These are phyloP conservation scores for Lachancea quebecensis DNA, from an alignment of 805 yeast species.

Conservation along the genomic window DNA sequence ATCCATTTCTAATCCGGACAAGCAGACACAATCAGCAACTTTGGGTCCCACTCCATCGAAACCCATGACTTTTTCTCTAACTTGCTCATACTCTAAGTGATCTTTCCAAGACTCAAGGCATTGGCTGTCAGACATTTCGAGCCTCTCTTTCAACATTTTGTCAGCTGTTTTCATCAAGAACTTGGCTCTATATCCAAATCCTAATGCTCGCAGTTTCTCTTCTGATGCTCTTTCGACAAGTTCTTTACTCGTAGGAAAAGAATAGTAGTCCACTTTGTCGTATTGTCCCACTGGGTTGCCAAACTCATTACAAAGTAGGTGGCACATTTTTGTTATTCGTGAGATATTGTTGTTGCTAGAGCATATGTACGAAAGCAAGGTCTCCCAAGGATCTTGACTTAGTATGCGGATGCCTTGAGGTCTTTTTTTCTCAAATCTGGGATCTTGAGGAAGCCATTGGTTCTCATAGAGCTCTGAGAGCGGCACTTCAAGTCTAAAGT, in stretches of 20 bases:
- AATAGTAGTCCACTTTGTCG: conserved; percentile 51
- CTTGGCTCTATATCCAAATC: conserved; percentile 89
- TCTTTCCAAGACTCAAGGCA: conserved; percentile 33
- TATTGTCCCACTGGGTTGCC: conserved; percentile 53
- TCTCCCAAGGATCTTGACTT: conserved; percentile 97
- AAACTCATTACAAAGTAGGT: conserved; percentile 59
- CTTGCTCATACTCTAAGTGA: conserved; percentile 36
- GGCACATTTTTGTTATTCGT: conserved; percentile 89
- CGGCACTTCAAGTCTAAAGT: conserved; percentile 60
- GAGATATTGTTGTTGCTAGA: conserved; percentile 94
- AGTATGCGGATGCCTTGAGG: conserved; percentile 71
- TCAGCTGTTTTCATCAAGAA: conserved; percentile 74
- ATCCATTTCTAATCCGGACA: conserved; percentile 52
- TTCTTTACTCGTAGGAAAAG: conserved; percentile 65
- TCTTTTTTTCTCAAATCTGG: conserved; percentile 35
- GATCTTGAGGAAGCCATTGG: conserved; percentile 57
- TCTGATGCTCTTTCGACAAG: conserved; percentile 41
- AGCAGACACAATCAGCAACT: conserved; percentile 93
- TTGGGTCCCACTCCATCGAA: conserved; percentile 94
- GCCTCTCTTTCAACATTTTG: conserved; percentile 36
- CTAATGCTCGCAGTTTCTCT: conserved; percentile 36
- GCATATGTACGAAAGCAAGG: conserved; percentile 82
- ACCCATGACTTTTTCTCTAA: conserved; percentile 40
- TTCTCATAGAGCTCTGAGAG: conserved; percentile 43
- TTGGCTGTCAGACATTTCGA: conserved; percentile 25